phyloP scores from a whole-genome alignment of 2,329 filamentous ascomycete species.

The Botrytis medusae region DNA sequence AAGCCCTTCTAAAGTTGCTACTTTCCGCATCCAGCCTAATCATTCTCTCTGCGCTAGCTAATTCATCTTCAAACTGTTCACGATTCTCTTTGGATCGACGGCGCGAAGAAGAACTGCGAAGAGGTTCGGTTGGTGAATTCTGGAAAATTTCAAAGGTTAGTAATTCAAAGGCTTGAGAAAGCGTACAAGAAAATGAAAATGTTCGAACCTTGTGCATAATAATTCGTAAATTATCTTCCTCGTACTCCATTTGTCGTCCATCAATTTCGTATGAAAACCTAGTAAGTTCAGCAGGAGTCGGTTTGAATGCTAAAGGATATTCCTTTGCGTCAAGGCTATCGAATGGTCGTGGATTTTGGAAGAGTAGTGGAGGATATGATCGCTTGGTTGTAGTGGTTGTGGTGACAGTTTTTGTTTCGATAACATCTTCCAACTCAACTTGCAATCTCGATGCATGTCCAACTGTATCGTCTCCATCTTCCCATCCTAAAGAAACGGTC shows the following conservation, averaged over 20 bases:
- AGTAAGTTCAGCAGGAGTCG: slow-evolving; percentile 76
- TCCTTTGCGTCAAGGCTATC: slow-evolving; percentile 78
- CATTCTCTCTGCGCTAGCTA: slow-evolving; percentile 6
- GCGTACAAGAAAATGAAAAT: not conserved
- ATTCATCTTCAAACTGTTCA: not conserved
- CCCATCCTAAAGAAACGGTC: slow-evolving; percentile 36
- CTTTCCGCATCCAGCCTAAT: not conserved
- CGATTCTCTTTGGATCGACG: slow-evolving; percentile 1
- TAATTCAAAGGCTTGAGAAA: not conserved
- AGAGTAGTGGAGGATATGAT: slow-evolving; percentile 80
- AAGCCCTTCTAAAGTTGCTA: slow-evolving; percentile 2
- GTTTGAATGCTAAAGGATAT: slow-evolving; percentile 81
- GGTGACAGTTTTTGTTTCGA: slow-evolving; percentile 73
- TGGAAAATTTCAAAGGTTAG: slow-evolving; percentile 4
- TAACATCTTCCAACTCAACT: slow-evolving; percentile 61
- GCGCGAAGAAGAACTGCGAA: not conserved
- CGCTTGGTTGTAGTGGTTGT: slow-evolving; percentile 88
- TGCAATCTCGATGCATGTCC: slow-evolving; percentile 37
- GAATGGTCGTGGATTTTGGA: slow-evolving; percentile 61
- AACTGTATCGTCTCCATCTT: slow-evolving; percentile 34
- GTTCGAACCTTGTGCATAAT: slow-evolving; percentile 22
- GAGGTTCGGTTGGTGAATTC: not conserved
- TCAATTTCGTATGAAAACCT: slow-evolving; percentile 74
- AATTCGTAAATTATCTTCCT: slow-evolving; percentile 20
- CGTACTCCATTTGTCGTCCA: slow-evolving; percentile 43